Evolutionary conservation across 164 flowering plant genomes (phyloP).

Genomic region (Macadamia tetraphylla): DNA sequence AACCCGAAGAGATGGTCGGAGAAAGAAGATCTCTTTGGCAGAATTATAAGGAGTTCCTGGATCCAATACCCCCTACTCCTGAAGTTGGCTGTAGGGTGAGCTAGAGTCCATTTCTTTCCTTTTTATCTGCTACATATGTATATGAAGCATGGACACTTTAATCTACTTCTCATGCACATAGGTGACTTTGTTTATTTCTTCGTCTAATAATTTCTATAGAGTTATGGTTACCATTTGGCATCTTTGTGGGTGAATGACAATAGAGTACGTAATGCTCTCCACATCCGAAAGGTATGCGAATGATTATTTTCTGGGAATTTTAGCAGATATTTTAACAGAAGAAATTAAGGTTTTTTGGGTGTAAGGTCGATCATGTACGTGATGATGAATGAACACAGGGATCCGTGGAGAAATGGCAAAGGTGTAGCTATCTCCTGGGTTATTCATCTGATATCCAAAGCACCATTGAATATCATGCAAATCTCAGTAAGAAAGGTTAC

Average conservation of each 20-base stretch:
- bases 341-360: not conserved
- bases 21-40: slow-evolving; percentile 16
- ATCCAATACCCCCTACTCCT: slow-evolving; percentile 9
- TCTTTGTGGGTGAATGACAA: slow-evolving; percentile 34
- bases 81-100: slow-evolving; percentile 15
- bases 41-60: not conserved
- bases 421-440: slow-evolving; percentile 15
- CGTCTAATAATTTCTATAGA: slow-evolving; percentile 13
- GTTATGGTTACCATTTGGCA: slow-evolving; percentile 21
- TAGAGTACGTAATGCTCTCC: slow-evolving; percentile 35
- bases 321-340: not conserved
- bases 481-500: slow-evolving; percentile 17
- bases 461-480: slow-evolving; percentile 14
- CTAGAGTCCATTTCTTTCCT: not conserved
- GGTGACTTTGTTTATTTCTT: not conserved
- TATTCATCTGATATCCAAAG: slow-evolving; percentile 13
- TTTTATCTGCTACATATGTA: not conserved
- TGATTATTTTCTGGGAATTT: no score
- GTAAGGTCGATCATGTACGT: not conserved
- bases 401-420: slow-evolving; percentile 19
- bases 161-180: no score
- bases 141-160: no score
- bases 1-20: slow-evolving; percentile 5
- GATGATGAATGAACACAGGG: slow-evolving; percentile 14
- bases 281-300: slow-evolving; percentile 32